A percentile compares a stretch with the other conserved stretches of the same genome.
Conservation (phyloP, 139 green algal genomes). For the Closterium sp. region DNA sequence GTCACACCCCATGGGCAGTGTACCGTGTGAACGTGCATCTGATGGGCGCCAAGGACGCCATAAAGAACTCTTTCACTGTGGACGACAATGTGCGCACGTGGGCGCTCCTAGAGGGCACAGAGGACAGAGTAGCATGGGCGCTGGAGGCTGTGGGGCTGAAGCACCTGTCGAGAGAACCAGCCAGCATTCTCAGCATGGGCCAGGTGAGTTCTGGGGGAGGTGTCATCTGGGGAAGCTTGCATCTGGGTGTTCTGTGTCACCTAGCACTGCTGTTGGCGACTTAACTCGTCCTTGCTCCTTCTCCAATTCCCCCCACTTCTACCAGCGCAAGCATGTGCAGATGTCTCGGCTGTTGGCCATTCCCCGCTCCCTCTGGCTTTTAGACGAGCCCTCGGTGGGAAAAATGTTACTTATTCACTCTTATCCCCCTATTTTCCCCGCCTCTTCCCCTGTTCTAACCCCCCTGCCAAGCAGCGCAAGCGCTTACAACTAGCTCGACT, state of each 20-base stretch:
- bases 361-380: background rate
- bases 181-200: background rate
- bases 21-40: conserved; percentile 7
- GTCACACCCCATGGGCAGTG: background rate
- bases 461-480: background rate
- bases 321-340: background rate
- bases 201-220: background rate
- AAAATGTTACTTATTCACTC: too few species aligned
- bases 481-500: background rate
- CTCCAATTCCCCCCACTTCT: background rate
- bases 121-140: background rate
- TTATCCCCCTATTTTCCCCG: background rate
- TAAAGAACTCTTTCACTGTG: conserved; percentile 8
- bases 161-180: background rate
- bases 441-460: background rate
- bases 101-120: conserved; percentile 16
- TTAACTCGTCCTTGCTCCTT: background rate
- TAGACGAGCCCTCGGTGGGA: conserved; percentile 18
- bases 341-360: background rate
- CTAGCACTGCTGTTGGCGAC: too few species aligned
- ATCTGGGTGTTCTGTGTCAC: background rate
- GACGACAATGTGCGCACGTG: conserved; percentile 29
- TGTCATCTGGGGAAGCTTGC: background rate
- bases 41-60: conserved; percentile 25
- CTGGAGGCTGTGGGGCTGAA: background rate